Base-by-base conservation (phyloP, 108 stramenopile genomes). In the Hondaea fermentalgiana region DNA sequence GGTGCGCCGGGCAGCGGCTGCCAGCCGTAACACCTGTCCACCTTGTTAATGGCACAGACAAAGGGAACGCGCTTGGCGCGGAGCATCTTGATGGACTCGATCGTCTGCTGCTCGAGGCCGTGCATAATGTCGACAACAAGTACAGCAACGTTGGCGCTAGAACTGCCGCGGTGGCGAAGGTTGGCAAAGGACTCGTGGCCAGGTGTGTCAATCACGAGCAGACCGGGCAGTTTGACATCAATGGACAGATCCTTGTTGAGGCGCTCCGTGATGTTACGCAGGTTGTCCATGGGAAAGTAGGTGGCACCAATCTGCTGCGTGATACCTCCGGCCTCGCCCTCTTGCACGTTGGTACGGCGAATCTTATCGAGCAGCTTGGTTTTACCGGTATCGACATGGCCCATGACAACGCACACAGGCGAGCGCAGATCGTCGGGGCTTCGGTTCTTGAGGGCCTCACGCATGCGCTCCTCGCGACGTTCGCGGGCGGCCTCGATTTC, bases 261-360 rank as follows among this genome's bases (percentile, higher is more conserved):
- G 87, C 93, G 94, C 43, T 93, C 90, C n/a, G 96, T 97, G 89
- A 97, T 95, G n/a, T 93, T 83, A 60, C 94, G 87, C 57, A 98
- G 92, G 58, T 96, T 97, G 91, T 95, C 96, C 89, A 97, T 96
- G 89, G 98, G 96, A 88, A 99, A 99, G 94, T 95, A 99, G 12
- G 99, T 99, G 25, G 99, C 98, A 72, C 99, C 99, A 93, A 99
- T 99, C 93, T 98, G 98, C 92, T 99, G 99, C 17, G 99, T 99
- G 90, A 99, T 99, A 64, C 99, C 99, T 42, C 99, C 99, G 19
- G 99, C 99, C 93, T 99, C 99, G 47, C 98, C 98, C 87, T 98
- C 99, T 93, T 99, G 98, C 21, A 99, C 99, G 90, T 99, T 99
- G 21, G 99, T 99, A 90, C 97, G 97, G 44, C 99, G 95, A 87